Base-by-base conservation (phyloP, 495 filamentous ascomycete species). In the Penicillium cinerascens region DNA sequence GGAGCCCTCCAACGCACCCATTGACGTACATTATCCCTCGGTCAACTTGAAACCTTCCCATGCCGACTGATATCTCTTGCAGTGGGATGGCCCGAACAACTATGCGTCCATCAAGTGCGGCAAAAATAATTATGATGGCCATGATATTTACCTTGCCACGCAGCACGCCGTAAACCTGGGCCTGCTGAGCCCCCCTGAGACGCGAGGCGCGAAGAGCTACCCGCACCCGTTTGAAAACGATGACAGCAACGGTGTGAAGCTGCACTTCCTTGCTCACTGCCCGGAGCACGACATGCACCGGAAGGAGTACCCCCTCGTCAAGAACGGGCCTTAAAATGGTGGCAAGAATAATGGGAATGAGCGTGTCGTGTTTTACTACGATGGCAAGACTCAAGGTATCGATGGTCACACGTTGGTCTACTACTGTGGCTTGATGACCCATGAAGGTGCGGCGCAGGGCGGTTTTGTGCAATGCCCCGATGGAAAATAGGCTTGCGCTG, bases 381-480 rank as follows among this genome's bases (percentile, higher is more conserved):
- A 42, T 42, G 39, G 39, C 17, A 20, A 42, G 39, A 16, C 39
- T 3, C 10, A 42, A 42, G 39, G 39, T n/a, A 16, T 42, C 18
- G 39, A 20, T 42, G 39, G 39, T 42, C 39, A 42, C 39, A 8
- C 39, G 39, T 20, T 20, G 39, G 39, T 42, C 39, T 42, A 42
- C 39, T 42, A 42, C 39, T 42, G 39, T 42, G 39, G 39, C 39
- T 42, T 42, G 16, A 42, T 42, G 11, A 42, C 39, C 39, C 39
- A 42, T 42, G 13, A 42, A 16, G 39, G 39, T 42, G 39, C 39
- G 13, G 39, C 16, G 17, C 1, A 1, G 39, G 39, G 39, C 16
- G 39, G 16, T 20, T 42, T 42, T 22, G 9, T 16, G 16, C 39
- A 42, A 42, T 42, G 39, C 39, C 39, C 39, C 8, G 25, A 27